Conservation (phyloP, 495 filamentous ascomycete genomes). For the Aspergillus bridgeri region DNA sequence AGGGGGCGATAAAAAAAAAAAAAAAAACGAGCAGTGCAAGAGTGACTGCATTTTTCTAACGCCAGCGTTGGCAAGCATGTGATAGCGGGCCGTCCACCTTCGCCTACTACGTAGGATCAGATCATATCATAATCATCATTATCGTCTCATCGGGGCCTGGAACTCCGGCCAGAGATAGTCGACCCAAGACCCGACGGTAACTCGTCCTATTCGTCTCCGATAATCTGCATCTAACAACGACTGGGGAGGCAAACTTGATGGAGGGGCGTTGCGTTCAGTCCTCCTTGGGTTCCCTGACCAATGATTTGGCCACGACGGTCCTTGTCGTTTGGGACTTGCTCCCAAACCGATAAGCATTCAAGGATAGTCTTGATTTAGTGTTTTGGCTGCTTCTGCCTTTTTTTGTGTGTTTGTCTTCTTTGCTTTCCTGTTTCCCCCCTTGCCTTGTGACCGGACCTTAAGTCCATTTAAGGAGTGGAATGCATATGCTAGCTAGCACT, state of each 20-base stretch:
- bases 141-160: not conserved
- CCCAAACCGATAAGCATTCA: not conserved
- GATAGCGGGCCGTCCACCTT: not conserved
- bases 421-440: too few relatives aligned
- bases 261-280: not conserved
- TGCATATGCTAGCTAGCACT: too few relatives aligned
- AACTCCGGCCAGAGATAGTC: not conserved
- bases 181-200: not conserved
- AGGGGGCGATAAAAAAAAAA: not conserved
- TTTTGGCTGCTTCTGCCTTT: not conserved
- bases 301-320: not conserved
- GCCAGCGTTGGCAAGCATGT: not conserved
- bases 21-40: not conserved
- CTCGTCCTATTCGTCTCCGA: constrained; percentile 4
- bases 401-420: not conserved
- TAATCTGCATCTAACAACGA: constrained; percentile 14
- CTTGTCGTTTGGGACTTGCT: not conserved
- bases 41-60: not conserved
- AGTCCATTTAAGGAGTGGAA: not conserved
- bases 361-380: not conserved
- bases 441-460: not conserved
- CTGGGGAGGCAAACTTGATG: constrained; percentile 15
- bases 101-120: not conserved
- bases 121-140: constrained; percentile 3
- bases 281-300: not conserved